These are phyloP conservation scores for Talaromyces liani DNA, from an alignment of 495 filamentous ascomycete genomes.

Conservation along the genomic window DNA sequence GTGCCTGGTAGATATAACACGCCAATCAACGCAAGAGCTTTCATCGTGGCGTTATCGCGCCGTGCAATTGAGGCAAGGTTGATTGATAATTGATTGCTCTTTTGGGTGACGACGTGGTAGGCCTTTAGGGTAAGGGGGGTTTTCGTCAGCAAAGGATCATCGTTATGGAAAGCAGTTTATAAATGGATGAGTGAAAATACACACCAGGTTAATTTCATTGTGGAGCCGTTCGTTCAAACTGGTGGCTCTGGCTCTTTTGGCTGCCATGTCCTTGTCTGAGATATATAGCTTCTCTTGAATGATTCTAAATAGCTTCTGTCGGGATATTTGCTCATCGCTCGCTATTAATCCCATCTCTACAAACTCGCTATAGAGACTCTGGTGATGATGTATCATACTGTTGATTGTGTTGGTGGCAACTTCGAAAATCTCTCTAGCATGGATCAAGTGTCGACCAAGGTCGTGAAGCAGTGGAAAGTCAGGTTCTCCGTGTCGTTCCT, in stretches of 20 bases:
- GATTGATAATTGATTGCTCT: constrained; percentile 21
- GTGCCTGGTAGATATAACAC: constrained; percentile 33
- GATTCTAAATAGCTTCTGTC: constrained; percentile 8
- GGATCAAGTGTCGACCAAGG: constrained; percentile 38
- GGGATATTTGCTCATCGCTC: not conserved
- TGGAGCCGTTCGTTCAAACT: constrained; percentile 24
- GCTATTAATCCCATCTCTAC: not conserved
- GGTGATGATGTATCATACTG: constrained; percentile 25
- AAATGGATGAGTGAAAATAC: not conserved
- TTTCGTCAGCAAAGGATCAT: not conserved
- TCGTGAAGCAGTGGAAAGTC: constrained; percentile 35
- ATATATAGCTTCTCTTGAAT: constrained; percentile 12
- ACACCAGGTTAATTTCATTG: constrained; percentile 39
- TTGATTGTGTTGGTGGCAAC: constrained; percentile 28
- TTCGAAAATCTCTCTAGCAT: constrained; percentile 37
- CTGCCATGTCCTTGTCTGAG: constrained; percentile 14
- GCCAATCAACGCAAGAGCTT: constrained; percentile 25
- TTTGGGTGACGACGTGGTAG: constrained; percentile 18
- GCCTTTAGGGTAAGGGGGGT: not conserved
- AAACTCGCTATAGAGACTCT: constrained; percentile 10
- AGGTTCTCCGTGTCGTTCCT: constrained; percentile 12
- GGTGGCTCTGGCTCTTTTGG: constrained; percentile 13
- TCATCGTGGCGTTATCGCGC: constrained; percentile 27
- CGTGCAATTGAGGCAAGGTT: constrained; percentile 24
- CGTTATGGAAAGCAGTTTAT: not conserved